phyloP scores from a whole-genome alignment of 2,329 filamentous ascomycete genomes.

The Byssoonygena ceratinophila region DNA sequence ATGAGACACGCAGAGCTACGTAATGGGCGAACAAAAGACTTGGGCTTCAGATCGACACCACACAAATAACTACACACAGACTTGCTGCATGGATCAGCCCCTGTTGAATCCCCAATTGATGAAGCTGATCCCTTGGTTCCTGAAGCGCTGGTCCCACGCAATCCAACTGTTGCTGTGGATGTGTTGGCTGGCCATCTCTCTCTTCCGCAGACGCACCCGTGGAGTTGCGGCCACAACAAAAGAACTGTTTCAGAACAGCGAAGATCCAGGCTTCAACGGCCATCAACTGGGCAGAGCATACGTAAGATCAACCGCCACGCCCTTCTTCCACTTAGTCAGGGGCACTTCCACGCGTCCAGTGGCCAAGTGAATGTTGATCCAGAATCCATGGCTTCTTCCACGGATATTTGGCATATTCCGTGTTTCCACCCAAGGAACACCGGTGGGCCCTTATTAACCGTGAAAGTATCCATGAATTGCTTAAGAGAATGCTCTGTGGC shows the following conservation, averaged over 20 bases:
- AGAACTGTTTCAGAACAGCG: not conserved
- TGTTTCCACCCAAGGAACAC: too few relatives aligned
- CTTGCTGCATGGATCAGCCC: not conserved
- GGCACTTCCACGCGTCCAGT: not conserved
- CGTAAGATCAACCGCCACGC: not conserved
- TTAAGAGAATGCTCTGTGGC: too few relatives aligned
- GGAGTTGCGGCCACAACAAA: too few relatives aligned
- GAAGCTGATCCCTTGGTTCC: not conserved
- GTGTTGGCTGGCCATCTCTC: too few relatives aligned
- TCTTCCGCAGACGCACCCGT: too few relatives aligned
- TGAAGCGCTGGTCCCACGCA: constrained; percentile 5
- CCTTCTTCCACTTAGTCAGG: too few relatives aligned
- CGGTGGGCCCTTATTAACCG: too few relatives aligned
- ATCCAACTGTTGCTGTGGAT: not conserved
- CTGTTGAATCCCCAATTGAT: not conserved
- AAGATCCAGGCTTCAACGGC: not conserved
- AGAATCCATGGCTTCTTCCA: too few relatives aligned
- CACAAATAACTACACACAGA: too few relatives aligned
- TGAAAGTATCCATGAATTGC: too few relatives aligned
- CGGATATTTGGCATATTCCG: too few relatives aligned
- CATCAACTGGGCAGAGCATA: not conserved
- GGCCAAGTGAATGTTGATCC: too few relatives aligned
- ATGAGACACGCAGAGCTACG: constrained; percentile 4
- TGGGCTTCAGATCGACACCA: not conserved
- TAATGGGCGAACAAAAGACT: constrained; percentile 2